Conservation (phyloP, 2,329 filamentous ascomycete species). For the Monosporascus sp. region DNA sequence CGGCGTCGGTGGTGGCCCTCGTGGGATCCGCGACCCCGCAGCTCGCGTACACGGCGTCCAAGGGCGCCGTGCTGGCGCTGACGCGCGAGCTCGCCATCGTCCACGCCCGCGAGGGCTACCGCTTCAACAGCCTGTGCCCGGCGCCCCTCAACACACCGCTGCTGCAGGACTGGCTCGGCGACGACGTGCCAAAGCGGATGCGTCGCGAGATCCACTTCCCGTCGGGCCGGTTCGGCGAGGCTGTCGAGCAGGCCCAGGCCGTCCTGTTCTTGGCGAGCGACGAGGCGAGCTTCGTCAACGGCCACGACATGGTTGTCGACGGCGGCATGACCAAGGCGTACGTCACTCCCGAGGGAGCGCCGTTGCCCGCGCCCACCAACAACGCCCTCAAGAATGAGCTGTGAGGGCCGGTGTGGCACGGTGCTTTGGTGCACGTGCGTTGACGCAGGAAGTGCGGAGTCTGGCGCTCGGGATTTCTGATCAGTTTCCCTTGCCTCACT, state of each 20-base stretch:
- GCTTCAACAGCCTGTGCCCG: conserved; percentile 88
- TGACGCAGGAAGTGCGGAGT: no score
- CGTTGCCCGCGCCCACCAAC: conserved; percentile 50
- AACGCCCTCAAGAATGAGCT: conserved; percentile 50
- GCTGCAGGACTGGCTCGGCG: conserved; percentile 88
- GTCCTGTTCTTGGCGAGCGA: conserved; percentile 84
- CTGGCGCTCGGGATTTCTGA: no score
- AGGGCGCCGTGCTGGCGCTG: conserved; percentile 85
- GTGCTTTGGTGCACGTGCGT: no score
- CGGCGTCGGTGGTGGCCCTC: conserved; percentile 80
- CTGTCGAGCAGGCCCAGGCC: conserved; percentile 87
- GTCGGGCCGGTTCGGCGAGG: conserved; percentile 81
- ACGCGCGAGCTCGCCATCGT: conserved; percentile 89
- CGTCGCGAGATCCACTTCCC: conserved; percentile 89
- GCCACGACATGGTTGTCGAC: conserved; percentile 89
- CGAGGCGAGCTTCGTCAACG: conserved; percentile 86
- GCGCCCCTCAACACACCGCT: conserved; percentile 89
- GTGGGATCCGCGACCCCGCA: conserved; percentile 85
- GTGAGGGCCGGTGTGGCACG: conserved; percentile 12
- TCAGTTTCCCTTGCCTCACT: no score
- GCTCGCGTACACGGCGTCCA: conserved; percentile 88
- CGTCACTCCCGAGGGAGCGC: conserved; percentile 59
- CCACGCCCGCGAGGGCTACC: conserved; percentile 80
- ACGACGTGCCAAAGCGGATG: conserved; percentile 74
- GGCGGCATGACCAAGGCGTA: conserved; percentile 95